These are phyloP conservation scores for Cladophialophora chaetospira DNA, from an alignment of 2,329 filamentous ascomycete genomes.

Conservation along the genomic window DNA sequence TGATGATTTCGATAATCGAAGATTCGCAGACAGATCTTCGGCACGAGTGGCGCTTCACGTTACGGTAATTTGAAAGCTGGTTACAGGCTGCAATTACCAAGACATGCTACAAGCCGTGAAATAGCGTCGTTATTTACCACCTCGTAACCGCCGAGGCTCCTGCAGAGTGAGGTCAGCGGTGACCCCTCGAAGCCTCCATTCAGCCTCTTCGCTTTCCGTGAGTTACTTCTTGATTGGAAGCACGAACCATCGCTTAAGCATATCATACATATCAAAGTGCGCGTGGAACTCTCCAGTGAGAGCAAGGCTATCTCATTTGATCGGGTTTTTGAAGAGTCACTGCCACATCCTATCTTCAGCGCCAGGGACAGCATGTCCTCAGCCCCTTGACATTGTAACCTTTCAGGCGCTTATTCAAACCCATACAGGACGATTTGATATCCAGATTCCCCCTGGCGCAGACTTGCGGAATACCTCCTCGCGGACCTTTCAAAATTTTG, in stretches of 20 bases:
- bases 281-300: slow-evolving; percentile 1
- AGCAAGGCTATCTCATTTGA: neutral
- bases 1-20: neutral
- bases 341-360: no score
- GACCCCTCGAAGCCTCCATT: neutral
- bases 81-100: neutral
- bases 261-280: slow-evolving; percentile 2
- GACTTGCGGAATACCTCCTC: neutral
- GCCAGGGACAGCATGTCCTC: neutral
- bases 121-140: neutral
- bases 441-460: neutral
- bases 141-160: neutral
- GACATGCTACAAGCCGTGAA: neutral
- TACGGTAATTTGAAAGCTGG: neutral
- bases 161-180: slow-evolving; percentile 28
- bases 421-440: neutral
- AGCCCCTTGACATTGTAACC: neutral
- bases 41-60: neutral
- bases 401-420: slow-evolving; percentile 11
- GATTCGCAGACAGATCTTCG: neutral
- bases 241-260: slow-evolving; percentile 19
- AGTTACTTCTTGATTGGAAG: slow-evolving; percentile 24
- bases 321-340: no score
- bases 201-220: slow-evolving; percentile 13
- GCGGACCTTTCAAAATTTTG: neutral